Base-by-base conservation (phyloP, 1,284 basidiomycete species). In the Puccinia triticina region DNA sequence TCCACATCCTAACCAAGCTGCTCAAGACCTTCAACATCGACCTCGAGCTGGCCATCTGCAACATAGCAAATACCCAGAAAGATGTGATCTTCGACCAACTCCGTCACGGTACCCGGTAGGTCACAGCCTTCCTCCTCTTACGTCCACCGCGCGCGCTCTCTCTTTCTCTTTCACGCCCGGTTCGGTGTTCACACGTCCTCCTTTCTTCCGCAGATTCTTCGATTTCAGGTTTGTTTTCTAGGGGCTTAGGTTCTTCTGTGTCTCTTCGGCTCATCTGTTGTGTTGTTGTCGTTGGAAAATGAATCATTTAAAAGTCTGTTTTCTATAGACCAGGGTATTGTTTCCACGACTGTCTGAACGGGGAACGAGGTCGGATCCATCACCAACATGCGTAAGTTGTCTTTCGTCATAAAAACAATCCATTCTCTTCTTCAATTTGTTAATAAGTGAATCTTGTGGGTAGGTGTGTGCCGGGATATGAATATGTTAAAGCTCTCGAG, bases 41-140 rank as follows among this genome's bases (percentile, higher is more conserved):
- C 12, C 53, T 79, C 26, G 66, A 79, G 23, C 32, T 53, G 23
- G 77, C 77, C 21, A 79, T 79, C 50, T 79, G 77, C 43, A 79
- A 79, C n/a, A 69, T 79, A 18, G 77, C 77, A 0, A 79, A 79
- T 43, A 79, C 77, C 69, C 77, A 79, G 43, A 79, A 79, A 40
- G 77, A 79, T 46, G 34, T 69, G n/a, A 66, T 79, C 21, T 69
- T 69, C 37, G 77, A 79, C 69, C 77, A 79, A 71, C 66, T 79
- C 34, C 64, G 77, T 69, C 46, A 48, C 37, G 77, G 77, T 37
- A 37, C 77, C 37, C 26, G 77, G 77, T 79, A 32, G 16, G 76
- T 34, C n/a, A n/a, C n/a, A 67, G 8, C 16, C n/a, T 21, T 50
- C 23, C 32, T 55, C 29, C 12, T 48, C 26, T 74, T 32, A 16